Percentiles rank a stretch among this genome's conserved stretches.
phyloP scores from a whole-genome alignment of 2,329 filamentous ascomycete genomes.

The Fusarium ramigenum region DNA sequence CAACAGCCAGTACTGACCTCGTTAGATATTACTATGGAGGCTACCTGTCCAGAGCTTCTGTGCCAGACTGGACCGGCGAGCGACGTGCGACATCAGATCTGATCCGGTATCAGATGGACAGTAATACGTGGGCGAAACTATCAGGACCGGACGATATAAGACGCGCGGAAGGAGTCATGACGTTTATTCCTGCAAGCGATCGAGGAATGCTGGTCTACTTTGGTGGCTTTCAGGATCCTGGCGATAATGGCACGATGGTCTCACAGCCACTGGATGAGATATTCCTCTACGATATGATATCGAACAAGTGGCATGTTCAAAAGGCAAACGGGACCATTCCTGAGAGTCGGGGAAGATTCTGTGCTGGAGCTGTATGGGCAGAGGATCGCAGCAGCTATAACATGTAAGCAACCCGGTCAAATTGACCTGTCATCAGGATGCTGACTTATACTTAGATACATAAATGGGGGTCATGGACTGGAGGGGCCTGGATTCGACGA shows the following conservation, averaged over 20 bases:
- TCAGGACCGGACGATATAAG: background rate
- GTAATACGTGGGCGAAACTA: background rate
- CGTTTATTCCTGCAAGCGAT: background rate
- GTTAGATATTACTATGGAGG: background rate
- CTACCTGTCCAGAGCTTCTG: background rate
- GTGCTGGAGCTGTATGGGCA: background rate
- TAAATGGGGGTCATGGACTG: background rate
- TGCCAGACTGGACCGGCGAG: background rate
- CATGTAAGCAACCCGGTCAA: too few relatives aligned
- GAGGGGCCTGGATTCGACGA: background rate
- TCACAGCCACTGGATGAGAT: background rate
- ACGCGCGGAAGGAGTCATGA: background rate
- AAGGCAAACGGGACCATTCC: background rate
- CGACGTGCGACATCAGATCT: background rate
- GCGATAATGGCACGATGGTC: background rate
- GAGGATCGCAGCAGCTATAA: background rate
- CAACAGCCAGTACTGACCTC: too few relatives aligned
- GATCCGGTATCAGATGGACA: background rate
- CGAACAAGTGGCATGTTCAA: background rate
- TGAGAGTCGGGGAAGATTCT: background rate
- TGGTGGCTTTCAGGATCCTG: background rate
- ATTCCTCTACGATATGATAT: slow-evolving; percentile 2
- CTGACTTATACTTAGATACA: background rate
- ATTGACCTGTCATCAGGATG: too few relatives aligned
- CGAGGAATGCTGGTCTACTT: slow-evolving; percentile 1